Conservation (phyloP, 2,329 filamentous ascomycete species). For the Madurella mycetomatis region DNA sequence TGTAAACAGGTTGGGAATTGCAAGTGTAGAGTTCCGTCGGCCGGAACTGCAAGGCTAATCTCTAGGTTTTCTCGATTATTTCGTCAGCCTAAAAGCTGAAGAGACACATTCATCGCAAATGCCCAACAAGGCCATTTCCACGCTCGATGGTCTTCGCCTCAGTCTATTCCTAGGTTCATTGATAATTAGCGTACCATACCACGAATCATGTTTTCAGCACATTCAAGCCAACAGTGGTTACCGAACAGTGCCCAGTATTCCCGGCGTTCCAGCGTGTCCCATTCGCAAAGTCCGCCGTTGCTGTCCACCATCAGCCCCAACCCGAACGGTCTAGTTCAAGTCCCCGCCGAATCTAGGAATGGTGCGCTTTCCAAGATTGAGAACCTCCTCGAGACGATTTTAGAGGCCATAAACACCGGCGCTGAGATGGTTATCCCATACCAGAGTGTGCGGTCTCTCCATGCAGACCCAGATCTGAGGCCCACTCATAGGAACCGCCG, state of each 20-base stretch:
- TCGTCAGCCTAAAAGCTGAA: no score
- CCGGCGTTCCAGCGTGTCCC: neutral
- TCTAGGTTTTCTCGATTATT: no score
- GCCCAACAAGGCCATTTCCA: no score
- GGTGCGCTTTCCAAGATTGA: constrained; percentile 18
- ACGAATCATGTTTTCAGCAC: neutral
- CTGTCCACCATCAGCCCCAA: neutral
- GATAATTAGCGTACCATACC: no score
- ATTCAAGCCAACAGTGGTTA: neutral
- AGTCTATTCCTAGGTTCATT: no score
- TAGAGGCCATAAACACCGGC: constrained; percentile 19
- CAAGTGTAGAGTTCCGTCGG: no score
- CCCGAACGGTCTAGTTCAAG: neutral
- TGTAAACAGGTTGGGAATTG: no score
- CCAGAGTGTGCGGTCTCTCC: constrained; percentile 8
- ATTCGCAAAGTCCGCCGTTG: neutral
- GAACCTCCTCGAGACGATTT: constrained; percentile 18
- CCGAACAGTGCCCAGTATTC: neutral
- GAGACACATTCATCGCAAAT: no score
- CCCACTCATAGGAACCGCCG: neutral
- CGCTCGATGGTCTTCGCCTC: no score
- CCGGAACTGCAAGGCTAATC: no score
- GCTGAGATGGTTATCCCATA: constrained; percentile 21
- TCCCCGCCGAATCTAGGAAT: neutral
- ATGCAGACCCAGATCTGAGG: neutral